Evolutionary conservation across 495 filamentous ascomycete species (phyloP), one percentile per base, ranked within the genome.

Genomic region (Podospora pseudopauciseta): DNA sequence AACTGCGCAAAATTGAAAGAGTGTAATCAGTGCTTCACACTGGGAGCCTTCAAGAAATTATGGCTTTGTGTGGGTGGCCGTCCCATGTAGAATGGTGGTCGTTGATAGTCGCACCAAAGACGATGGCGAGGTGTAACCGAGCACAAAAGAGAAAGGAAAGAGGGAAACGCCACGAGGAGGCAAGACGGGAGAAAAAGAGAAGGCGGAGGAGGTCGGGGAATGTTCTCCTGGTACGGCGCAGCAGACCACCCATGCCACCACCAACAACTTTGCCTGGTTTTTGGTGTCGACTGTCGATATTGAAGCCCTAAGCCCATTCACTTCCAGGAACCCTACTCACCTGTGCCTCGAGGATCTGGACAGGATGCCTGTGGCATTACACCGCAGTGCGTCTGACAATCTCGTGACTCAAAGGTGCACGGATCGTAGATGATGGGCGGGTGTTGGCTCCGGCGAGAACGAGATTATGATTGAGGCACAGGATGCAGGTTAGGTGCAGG

Each of bases 81-180:
- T 49, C 39, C 39, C 39, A 13, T 49, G 39, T 49, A 44, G 60
- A 63, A 18, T 63, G 26, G 44, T 39, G 59, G 19, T 64, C 26
- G 44, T 58, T 19, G 13, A 55, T 28, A 49, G 39, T 49, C 39
- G 39, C 39, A 49, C 39, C 39, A 16, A 18, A 49, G 15, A 16
- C 7, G 5, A 49, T 49, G 39, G 39, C 3, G 2, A 49, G 39
- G 39, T 49, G 39, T 49, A 49, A 49, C 39, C 6, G 39, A 49
- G 15, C 39, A 49, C 39, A 11, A 49, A 16, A 13, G 9, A 13
- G 39, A 16, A 49, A 13, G 39, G 13, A 16, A 49, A 49, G 39
- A 49, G 15, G 39, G 2, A 49, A 49, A 49, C 39, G 39, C 39
- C 39, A 49, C 39, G 39, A 49, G 39, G 5, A 49, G 15, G 39